Base-by-base conservation (phyloP, 2,329 filamentous ascomycete species). In the Epichloe uncinata region DNA sequence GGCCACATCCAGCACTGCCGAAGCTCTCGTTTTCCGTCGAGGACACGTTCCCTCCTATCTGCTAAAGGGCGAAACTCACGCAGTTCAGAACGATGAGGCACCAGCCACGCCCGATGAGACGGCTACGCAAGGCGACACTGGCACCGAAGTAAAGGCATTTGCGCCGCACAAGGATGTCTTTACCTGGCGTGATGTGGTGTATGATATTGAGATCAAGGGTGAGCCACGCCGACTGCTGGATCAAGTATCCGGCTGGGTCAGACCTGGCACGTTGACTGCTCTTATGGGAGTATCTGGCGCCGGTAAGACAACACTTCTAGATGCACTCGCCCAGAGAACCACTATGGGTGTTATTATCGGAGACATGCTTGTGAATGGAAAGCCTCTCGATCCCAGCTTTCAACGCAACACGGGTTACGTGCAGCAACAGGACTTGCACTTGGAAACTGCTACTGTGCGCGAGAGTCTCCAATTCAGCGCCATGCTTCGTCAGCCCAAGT, bases 211-310 rank as follows among this genome's bases (percentile, higher is more conserved):
- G 57, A 85, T 94, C 66, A 93, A 93, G 67, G 74, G 73, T 1
- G 78, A 87, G 55, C 68, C 73, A 1, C 78, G 87, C n/a, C 76
- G 84, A 16, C 63, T 95, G 53, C 67, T 95, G 48, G 82, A 95
- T 56, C 71, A 89, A 50, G 85, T 95, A 2, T 80, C 86, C 56
- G 89, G 89, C 5, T 95, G 87, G 85, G 87, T 95, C 50, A 90
- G 90, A 63, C 89, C 89, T 0, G 89, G 89, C 33, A 94, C 86
- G 1, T 69, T 94, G 35, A 95, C 88, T 3, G 88, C 87, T 2
- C 72, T 94, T 5, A 82, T 82, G 78, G 79, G 82, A 40, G 78
- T 81, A 0, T 79, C 60, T 20, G 69, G 69, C 26, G 69, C 69
- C 0, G 69, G 69, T 0, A 72, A 72, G 56, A 72, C 69, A 2